Percentiles rank a stretch among this genome's conserved stretches.
Evolutionary conservation across 1,139 yeast genomes (phyloP).

Genomic region (Taphrina populina): DNA sequence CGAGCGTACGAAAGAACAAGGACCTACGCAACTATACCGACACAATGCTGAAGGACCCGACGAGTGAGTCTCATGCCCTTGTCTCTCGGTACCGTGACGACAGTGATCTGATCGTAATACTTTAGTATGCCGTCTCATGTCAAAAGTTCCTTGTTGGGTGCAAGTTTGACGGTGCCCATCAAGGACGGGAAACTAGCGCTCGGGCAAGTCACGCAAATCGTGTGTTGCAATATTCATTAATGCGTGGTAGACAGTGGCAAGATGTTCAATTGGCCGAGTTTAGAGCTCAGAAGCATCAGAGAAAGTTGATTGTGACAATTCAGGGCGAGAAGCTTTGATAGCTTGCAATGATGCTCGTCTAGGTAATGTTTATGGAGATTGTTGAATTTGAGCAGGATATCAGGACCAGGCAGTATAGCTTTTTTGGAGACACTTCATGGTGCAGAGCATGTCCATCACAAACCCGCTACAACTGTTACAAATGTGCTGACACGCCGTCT

Average conservation of each 20-base stretch:
- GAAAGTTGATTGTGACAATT: slow-evolving; percentile 70
- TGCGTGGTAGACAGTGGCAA: slow-evolving; percentile 70
- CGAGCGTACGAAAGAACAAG: slow-evolving; percentile 47
- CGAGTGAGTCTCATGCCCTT: slow-evolving; percentile 2
- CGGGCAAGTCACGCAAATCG: too few species aligned
- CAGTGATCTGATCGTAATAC: neutral
- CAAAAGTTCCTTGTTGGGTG: slow-evolving; percentile 58
- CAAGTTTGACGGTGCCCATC: slow-evolving; percentile 65
- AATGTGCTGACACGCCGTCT: too few species aligned
- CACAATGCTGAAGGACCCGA: slow-evolving; percentile 66
- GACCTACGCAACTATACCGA: slow-evolving; percentile 45
- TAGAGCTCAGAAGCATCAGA: slow-evolving; percentile 60
- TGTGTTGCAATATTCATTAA: too few species aligned
- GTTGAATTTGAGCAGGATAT: too few species aligned
- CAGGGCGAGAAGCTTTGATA: slow-evolving; percentile 55
- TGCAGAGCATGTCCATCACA: too few species aligned
- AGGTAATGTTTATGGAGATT: too few species aligned
- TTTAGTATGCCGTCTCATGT: slow-evolving; percentile 86
- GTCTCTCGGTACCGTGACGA: neutral
- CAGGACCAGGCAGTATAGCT: too few species aligned
- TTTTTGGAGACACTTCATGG: too few species aligned
- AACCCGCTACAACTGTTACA: too few species aligned
- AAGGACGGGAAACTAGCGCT: slow-evolving; percentile 63
- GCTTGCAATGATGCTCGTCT: slow-evolving; percentile 1
- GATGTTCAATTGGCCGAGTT: slow-evolving; percentile 76